These are phyloP conservation scores for Globisporangium radiosum DNA, from an alignment of 352 stramenopile species.

Conservation along the genomic window DNA sequence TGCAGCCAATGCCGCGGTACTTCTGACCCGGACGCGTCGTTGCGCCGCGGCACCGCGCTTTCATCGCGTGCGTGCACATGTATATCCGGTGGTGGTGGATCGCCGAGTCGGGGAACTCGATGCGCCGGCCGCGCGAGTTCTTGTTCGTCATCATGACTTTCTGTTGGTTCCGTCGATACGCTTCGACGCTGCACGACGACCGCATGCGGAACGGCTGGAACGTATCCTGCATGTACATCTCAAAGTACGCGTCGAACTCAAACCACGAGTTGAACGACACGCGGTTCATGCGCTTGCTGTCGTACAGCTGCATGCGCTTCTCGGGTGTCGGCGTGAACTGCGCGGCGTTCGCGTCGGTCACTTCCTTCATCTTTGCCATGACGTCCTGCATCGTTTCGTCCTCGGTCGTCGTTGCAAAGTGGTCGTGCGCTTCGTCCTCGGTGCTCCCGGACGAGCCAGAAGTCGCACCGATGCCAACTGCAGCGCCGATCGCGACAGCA, in stretches of 20 bases:
- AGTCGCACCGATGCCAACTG: conserved; percentile 1
- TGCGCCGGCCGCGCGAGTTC: conserved; percentile 68
- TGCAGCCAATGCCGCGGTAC: conserved; percentile 78
- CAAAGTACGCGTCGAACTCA: conserved; percentile 83
- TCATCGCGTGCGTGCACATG: conserved; percentile 87
- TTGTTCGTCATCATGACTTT: conserved; percentile 88
- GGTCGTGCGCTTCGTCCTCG: conserved; percentile 26
- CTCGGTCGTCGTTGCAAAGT: conserved; percentile 44
- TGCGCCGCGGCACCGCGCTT: conserved; percentile 67
- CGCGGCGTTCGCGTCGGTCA: conserved; percentile 22
- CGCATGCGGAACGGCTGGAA: conserved; percentile 85
- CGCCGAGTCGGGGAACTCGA: conserved; percentile 73
- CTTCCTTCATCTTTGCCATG: conserved; percentile 65
- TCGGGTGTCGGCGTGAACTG: conserved; percentile 25
- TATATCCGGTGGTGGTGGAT: conserved; percentile 87
- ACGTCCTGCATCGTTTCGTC: conserved; percentile 48
- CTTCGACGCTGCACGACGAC: conserved; percentile 77
- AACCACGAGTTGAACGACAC: conserved; percentile 86
- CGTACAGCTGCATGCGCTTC: conserved; percentile 54
- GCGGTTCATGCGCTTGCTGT: conserved; percentile 79
- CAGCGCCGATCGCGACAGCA: background rate
- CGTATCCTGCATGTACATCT: conserved; percentile 85
- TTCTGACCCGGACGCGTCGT: conserved; percentile 73
- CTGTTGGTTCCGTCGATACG: conserved; percentile 79
- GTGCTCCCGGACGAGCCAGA: conserved; percentile 15